Percentiles rank a stretch among this genome's conserved stretches.
phyloP scores from a whole-genome alignment of 306 rosid species.

The Potentilla sterilis region DNA sequence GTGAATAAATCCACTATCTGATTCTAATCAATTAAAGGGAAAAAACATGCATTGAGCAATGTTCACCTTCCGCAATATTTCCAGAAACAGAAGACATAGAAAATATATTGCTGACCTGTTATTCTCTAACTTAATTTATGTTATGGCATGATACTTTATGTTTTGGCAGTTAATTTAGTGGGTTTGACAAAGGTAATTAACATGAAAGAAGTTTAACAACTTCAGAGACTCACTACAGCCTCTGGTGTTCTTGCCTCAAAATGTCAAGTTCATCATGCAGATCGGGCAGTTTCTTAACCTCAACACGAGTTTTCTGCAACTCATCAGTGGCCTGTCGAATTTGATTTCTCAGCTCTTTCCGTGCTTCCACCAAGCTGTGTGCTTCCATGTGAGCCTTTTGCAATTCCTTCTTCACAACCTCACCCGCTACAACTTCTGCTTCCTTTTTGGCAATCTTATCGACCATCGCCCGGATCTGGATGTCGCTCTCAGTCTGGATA shows the following conservation, averaged over 20 bases:
- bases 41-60: not conserved
- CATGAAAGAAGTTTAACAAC: conserved; percentile 20
- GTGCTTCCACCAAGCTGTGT: conserved; percentile 48
- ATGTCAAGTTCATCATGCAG: conserved; percentile 59
- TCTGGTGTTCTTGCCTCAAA: conserved; percentile 62
- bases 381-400: conserved; percentile 68
- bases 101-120: not conserved
- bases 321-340: conserved; percentile 55
- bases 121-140: not conserved
- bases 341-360: conserved; percentile 54
- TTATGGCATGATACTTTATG: conserved; percentile 13
- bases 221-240: conserved; percentile 57
- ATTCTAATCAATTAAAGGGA: conserved; percentile 19
- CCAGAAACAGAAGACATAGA: not conserved
- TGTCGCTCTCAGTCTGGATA: conserved; percentile 75
- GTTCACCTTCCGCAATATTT: conserved; percentile 12
- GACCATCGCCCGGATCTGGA: conserved; percentile 62
- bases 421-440: conserved; percentile 57
- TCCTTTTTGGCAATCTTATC: conserved; percentile 77
- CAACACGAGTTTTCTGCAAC: conserved; percentile 49
- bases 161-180: conserved; percentile 11
- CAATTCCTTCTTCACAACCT: conserved; percentile 62
- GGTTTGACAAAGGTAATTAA: not conserved
- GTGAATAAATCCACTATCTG: conserved; percentile 21
- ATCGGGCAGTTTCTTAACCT: conserved; percentile 52